phyloP scores from a whole-genome alignment of 805 yeast species.

The Metschnikowia orientalis region DNA sequence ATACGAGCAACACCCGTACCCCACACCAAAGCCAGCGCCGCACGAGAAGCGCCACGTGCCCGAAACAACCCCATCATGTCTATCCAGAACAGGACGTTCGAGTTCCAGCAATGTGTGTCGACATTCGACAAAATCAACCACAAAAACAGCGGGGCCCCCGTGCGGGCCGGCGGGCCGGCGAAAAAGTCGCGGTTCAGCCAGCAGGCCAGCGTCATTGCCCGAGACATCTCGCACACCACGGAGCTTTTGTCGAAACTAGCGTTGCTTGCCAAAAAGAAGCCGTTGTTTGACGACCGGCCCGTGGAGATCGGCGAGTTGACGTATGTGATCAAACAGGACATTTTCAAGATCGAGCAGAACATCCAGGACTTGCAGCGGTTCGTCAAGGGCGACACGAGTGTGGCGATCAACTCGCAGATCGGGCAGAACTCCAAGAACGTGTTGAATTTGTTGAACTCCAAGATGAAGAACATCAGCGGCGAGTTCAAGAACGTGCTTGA shows the following conservation, averaged over 20 bases:
- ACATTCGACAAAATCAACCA: slow-evolving; percentile 60
- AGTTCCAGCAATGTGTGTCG: slow-evolving; percentile 87
- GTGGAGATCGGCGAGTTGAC: slow-evolving; percentile 91
- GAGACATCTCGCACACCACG: slow-evolving; percentile 83
- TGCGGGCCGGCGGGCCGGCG: slow-evolving; percentile 14
- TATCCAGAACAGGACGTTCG: slow-evolving; percentile 81
- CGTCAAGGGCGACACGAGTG: slow-evolving; percentile 42
- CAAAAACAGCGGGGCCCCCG: slow-evolving; percentile 22
- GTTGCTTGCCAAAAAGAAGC: slow-evolving; percentile 79
- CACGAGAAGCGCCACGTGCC: no score
- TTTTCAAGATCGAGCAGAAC: slow-evolving; percentile 72
- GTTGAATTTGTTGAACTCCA: slow-evolving; percentile 78
- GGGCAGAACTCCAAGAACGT: slow-evolving; percentile 79
- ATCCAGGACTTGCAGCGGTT: slow-evolving; percentile 58
- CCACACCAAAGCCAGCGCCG: not conserved
- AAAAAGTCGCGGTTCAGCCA: slow-evolving; percentile 39
- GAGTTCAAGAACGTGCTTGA: slow-evolving; percentile 89
- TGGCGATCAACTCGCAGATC: slow-evolving; percentile 54
- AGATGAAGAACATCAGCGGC: slow-evolving; percentile 87
- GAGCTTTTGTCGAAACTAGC: slow-evolving; percentile 78
- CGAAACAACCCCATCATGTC: slow-evolving; percentile 9
- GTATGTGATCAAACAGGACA: slow-evolving; percentile 79
- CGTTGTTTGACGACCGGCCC: slow-evolving; percentile 90
- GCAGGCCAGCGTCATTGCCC: slow-evolving; percentile 80
- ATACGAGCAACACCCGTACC: not conserved